These are phyloP conservation scores for Calonectria fujianensis DNA, from an alignment of 2,329 filamentous ascomycete genomes.

Conservation along the genomic window DNA sequence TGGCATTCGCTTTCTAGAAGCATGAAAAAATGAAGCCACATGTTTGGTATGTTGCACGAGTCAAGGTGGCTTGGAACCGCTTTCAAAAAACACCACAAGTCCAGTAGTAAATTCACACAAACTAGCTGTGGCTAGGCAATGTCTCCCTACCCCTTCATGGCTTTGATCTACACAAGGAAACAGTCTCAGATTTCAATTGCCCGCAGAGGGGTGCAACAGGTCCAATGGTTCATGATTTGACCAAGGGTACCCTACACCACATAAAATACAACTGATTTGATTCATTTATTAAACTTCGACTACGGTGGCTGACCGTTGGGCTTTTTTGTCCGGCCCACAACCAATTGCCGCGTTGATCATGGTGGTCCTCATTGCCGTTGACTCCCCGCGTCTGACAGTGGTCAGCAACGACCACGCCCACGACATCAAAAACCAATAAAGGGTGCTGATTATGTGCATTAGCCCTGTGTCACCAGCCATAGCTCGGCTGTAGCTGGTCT, in stretches of 20 bases:
- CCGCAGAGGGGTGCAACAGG: too few species aligned
- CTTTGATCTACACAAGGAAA: too few species aligned
- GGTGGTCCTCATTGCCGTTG: neutral
- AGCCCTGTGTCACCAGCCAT: neutral
- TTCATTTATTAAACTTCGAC: neutral
- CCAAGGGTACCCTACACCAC: too few species aligned
- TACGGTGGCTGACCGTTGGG: neutral
- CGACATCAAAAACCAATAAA: neutral
- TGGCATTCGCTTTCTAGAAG: too few species aligned
- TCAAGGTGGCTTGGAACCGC: neutral
- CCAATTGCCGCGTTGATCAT: slow-evolving; percentile 8
- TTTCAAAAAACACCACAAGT: neutral
- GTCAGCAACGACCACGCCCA: slow-evolving; percentile 8
- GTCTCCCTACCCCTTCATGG: neutral
- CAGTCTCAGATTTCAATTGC: too few species aligned
- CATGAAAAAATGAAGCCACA: too few species aligned
- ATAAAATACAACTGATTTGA: neutral
- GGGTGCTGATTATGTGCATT: neutral
- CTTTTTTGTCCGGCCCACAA: neutral
- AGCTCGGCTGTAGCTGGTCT: neutral
- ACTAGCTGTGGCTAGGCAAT: neutral
- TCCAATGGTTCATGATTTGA: too few species aligned
- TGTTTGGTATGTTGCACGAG: neutral
- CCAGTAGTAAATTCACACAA: neutral
- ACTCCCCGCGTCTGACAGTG: neutral